Percentiles rank a stretch among this genome's conserved stretches.
Conservation (phyloP, 1,284 basidiomycete species). For the Moniliella sp. region DNA sequence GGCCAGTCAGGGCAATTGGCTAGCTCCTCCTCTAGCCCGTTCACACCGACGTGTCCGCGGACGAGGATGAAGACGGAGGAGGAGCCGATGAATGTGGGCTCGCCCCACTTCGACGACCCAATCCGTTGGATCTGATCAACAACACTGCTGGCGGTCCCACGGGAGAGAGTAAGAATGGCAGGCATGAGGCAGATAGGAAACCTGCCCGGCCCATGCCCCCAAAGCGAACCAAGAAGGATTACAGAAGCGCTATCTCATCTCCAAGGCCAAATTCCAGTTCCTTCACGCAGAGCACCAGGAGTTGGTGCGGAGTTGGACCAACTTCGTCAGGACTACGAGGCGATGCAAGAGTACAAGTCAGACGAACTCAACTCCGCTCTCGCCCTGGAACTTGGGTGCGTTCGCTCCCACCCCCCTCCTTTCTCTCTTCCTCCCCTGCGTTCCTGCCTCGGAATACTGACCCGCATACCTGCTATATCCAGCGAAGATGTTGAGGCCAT, state of each 20-base stretch:
- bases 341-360: constrained; percentile 1
- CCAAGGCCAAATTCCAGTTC: constrained; percentile 20
- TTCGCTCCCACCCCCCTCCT: not conserved
- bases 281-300: constrained; percentile 6
- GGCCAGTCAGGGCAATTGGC: no score
- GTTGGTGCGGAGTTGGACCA: constrained; percentile 2
- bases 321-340: not conserved
- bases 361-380: not conserved
- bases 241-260: constrained; percentile 14
- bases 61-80: not conserved
- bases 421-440: not conserved
- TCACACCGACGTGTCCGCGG: not conserved
- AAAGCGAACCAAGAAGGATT: not conserved
- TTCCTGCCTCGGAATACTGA: not conserved
- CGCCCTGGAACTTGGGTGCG: not conserved
- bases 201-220: not conserved
- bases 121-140: not conserved
- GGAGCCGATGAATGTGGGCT: not conserved
- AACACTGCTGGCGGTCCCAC: no score
- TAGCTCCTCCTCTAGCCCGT: no score
- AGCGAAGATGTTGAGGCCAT: not conserved
- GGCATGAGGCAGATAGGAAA: not conserved
- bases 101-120: not conserved
- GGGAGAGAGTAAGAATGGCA: no score
- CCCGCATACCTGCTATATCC: not conserved